A percentile compares a stretch with the other conserved stretches of the same genome.
These are phyloP conservation scores for Hericium rajendrae DNA, from an alignment of 768 basidiomycete species.

Conservation along the genomic window DNA sequence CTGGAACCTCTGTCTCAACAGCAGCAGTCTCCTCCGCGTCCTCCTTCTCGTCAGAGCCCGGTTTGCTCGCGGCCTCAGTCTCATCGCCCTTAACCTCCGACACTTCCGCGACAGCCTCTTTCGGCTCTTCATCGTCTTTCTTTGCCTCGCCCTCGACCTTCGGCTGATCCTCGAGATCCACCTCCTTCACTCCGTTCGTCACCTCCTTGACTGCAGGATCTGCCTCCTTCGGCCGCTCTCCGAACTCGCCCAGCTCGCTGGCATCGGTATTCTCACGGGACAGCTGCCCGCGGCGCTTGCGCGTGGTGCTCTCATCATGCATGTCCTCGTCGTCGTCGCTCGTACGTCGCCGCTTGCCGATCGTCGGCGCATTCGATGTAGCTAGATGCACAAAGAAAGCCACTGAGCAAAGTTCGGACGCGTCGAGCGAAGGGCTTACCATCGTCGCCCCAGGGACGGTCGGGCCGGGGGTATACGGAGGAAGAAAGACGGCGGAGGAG, in stretches of 20 bases:
- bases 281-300: slow-evolving; percentile 12
- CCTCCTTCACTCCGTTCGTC: slow-evolving; percentile 59
- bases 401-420: slow-evolving; percentile 1
- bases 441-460: slow-evolving; percentile 72
- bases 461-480: slow-evolving; percentile 59
- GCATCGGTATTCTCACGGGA: slow-evolving; percentile 6
- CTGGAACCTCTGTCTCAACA: neutral
- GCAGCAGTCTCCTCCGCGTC: neutral
- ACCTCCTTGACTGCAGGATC: slow-evolving; percentile 55
- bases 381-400: slow-evolving; percentile 29
- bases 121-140: slow-evolving; percentile 4
- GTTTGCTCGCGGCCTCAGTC: neutral
- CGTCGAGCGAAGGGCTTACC: slow-evolving; percentile 23
- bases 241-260: slow-evolving; percentile 17
- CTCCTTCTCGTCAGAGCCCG: neutral
- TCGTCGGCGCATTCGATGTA: slow-evolving; percentile 65
- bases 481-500: slow-evolving; percentile 64
- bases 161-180: slow-evolving; percentile 42
- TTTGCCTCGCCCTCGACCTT: slow-evolving; percentile 48
- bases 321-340: slow-evolving; percentile 30
- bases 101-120: neutral
- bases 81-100: neutral
- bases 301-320: slow-evolving; percentile 13
- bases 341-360: slow-evolving; percentile 52
- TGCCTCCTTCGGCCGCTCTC: slow-evolving; percentile 28